A percentile compares a stretch with the other conserved stretches of the same genome.
phyloP scores from a whole-genome alignment of 768 basidiomycete genomes.

The Russula griseocarnosa region DNA sequence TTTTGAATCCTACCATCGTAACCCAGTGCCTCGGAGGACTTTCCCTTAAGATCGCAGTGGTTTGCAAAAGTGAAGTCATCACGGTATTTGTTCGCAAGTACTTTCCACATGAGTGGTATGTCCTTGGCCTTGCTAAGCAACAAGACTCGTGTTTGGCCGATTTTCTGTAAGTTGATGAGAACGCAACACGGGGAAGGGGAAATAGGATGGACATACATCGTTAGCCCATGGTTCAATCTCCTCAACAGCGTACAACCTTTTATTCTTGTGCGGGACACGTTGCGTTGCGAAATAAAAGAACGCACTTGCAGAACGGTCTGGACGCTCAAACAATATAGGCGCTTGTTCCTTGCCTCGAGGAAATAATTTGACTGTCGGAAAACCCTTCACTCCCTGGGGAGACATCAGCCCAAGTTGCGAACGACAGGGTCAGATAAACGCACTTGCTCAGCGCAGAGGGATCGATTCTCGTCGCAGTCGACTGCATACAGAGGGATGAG shows the following conservation, averaged over 20 bases:
- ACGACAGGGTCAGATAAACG: constrained; percentile 8
- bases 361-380: constrained; percentile 91
- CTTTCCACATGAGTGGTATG: constrained; percentile 76
- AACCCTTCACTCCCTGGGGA: constrained; percentile 71
- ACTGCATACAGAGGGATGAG: constrained; percentile 86
- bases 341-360: constrained; percentile 65
- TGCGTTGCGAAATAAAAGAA: constrained; percentile 74
- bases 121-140: constrained; percentile 72
- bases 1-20: constrained; percentile 48
- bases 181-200: background rate
- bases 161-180: constrained; percentile 33
- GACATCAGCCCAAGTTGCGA: background rate
- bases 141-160: constrained; percentile 52
- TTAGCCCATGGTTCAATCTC: constrained; percentile 67
- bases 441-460: constrained; percentile 75
- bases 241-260: constrained; percentile 50
- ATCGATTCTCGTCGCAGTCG: constrained; percentile 91
- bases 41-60: constrained; percentile 63
- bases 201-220: constrained; percentile 46
- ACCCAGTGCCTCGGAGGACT: constrained; percentile 54
- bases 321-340: constrained; percentile 60
- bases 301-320: constrained; percentile 65
- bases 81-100: constrained; percentile 67
- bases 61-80: constrained; percentile 59
- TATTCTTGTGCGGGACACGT: constrained; percentile 68